Conservation (phyloP, 371 early-diverging fungal genomes). For the Zancudomyces culisetae region DNA sequence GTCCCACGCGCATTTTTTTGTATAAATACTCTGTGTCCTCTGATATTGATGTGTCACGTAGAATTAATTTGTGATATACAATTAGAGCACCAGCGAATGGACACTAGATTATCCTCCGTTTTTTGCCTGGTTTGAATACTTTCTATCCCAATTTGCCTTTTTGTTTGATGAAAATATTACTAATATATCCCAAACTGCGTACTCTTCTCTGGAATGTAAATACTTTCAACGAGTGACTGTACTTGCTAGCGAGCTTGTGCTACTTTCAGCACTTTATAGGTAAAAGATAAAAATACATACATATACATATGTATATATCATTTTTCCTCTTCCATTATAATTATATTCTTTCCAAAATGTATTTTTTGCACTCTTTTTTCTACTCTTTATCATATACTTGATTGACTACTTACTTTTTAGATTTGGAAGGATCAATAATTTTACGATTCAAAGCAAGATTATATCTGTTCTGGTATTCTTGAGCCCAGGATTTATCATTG, state of each 20-base stretch:
- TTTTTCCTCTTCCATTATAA: no score
- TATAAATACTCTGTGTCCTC: no score
- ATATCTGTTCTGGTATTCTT: conserved; percentile 42
- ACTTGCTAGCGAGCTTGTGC: conserved; percentile 55
- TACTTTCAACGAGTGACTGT: conserved; percentile 72
- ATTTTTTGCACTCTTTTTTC: no score
- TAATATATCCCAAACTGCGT: conserved; percentile 41
- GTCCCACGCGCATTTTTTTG: no score
- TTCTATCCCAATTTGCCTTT: conserved; percentile 41
- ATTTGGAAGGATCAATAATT: conserved; percentile 16
- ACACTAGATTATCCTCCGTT: conserved; percentile 95
- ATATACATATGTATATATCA: no score
- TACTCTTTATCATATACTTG: not conserved
- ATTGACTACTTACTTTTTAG: conserved; percentile 5
- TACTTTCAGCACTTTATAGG: conserved; percentile 40
- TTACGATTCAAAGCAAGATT: conserved; percentile 8
- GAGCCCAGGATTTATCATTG: conserved; percentile 69
- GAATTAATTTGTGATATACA: conserved; percentile 3
- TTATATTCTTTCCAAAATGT: no score
- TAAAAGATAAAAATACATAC: no score
- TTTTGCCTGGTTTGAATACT: conserved; percentile 89
- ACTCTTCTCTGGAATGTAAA: conserved; percentile 44
- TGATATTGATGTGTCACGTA: no score
- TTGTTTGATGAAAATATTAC: conserved; percentile 57
- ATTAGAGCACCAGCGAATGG: conserved; percentile 64